phyloP scores from a whole-genome alignment of 2,329 filamentous ascomycete genomes.

The Calonectria multiphialidica region DNA sequence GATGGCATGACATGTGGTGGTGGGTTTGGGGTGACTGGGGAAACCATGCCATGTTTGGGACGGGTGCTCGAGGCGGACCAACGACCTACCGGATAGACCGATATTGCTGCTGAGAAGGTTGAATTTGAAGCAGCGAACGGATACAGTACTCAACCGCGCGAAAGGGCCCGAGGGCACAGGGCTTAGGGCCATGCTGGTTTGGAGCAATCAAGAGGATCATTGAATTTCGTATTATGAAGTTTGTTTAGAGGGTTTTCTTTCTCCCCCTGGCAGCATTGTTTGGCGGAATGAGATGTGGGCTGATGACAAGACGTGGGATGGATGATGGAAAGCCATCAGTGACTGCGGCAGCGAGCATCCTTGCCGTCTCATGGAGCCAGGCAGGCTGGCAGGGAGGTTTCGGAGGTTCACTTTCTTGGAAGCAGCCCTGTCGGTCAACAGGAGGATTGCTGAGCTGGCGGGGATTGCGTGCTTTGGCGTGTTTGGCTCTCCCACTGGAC shows the following conservation, averaged over 20 bases:
- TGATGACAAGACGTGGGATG: background rate
- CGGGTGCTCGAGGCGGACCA: background rate
- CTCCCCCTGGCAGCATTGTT: background rate
- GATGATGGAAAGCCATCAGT: background rate
- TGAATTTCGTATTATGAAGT: background rate
- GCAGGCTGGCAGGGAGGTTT: constrained; percentile 11
- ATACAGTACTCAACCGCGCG: background rate
- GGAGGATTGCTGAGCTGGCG: constrained; percentile 2
- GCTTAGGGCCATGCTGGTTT: background rate
- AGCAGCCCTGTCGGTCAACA: constrained; percentile 9
- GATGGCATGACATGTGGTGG: background rate
- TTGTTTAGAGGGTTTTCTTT: background rate
- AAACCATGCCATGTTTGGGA: constrained; percentile 13
- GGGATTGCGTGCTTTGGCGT: background rate
- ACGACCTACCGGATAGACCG: constrained; percentile 3
- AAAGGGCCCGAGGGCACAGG: background rate
- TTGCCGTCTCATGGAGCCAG: constrained; percentile 3
- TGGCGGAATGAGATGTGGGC: background rate
- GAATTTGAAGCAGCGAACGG: background rate
- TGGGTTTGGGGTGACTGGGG: constrained; percentile 10
- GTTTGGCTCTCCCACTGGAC: background rate
- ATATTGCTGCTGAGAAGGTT: background rate
- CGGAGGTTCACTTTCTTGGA: constrained; percentile 9
- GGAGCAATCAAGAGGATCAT: background rate
- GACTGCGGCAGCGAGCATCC: background rate